Evolutionary conservation across 306 rosid species (phyloP).

Genomic region (Ochetophila trinervis): DNA sequence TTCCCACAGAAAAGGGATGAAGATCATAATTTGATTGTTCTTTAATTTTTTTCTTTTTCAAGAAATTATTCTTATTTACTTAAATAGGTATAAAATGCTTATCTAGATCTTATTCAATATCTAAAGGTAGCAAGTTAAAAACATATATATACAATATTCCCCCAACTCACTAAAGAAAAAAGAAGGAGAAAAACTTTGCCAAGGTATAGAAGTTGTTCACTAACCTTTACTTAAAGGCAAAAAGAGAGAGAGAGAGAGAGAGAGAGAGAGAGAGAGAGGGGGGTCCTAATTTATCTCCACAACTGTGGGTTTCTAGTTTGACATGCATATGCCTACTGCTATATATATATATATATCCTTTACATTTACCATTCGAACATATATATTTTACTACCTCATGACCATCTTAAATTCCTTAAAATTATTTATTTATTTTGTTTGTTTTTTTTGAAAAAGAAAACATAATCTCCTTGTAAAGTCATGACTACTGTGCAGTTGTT

Average conservation of each 20-base stretch:
- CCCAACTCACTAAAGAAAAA: neutral
- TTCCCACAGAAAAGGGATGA: no score
- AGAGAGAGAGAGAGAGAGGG: conserved; percentile 12
- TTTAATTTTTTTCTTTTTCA: no score
- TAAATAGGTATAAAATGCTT: no score
- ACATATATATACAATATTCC: no score
- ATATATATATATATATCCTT: neutral
- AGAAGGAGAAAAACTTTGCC: neutral
- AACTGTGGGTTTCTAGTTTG: conserved; percentile 22
- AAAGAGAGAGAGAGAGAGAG: conserved; percentile 8
- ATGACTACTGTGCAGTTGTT: neutral
- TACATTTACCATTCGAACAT: neutral
- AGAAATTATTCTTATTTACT: no score
- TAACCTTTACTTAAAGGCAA: conserved; percentile 12
- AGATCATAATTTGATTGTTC: no score
- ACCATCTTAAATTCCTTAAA: no score
- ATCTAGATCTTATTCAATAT: no score
- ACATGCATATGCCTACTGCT: conserved; percentile 3
- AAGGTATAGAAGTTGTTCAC: conserved; percentile 9
- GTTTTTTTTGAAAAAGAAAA: neutral
- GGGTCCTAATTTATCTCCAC: conserved; percentile 22
- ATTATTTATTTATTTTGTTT: no score
- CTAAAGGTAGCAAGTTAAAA: no score
- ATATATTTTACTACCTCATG: conserved; percentile 1
- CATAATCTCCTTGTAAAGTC: conserved; percentile 12